Base-by-base conservation (phyloP, 1,139 yeast species). In the Yamadazyma kanchanaburiensis region DNA sequence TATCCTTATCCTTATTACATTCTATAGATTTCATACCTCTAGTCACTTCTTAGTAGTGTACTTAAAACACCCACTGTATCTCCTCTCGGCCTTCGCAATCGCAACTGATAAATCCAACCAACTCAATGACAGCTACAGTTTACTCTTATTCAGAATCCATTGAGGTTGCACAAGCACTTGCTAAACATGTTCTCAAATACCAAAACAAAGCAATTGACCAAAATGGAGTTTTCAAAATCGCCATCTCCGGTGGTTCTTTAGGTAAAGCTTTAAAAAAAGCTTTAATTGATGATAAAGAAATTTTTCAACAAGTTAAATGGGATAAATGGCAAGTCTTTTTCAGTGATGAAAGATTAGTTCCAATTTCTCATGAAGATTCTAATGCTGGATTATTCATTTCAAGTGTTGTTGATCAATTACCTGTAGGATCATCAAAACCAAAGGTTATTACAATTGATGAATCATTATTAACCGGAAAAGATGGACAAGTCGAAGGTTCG, bases 231-330 rank as follows among this genome's bases (percentile, higher is more conserved):
- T 89, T 89, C 60, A 75, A 74, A 43, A 69, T 89, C 39, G 96
- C 96, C 14, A 70, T 89, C 27, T 81, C 94, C 34, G 97, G 96
- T 24, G 97, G 97, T 2, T 86, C 95, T 4, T 67, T 88, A 45
- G 86, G 89, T 16, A 80, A 82, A 46, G 86, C 79, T 3, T 70
- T 89, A 51, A 76, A 80, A 42, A 65, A 67, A 32, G 91, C 89
- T 2, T 69, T 89, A 40, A 69, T 86, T 34, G 78, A 76, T 39
- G 72, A 84, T 48, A 32, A 55, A 18, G 63, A 57, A n/a, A 53
- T 70, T 26, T 62, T 67, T 6, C 37, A 60, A 1, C 59, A 69
- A 33, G 71, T 79, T 21, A 43, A 77, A 46, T 81, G 88, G 88
- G 59, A 60, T 33, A 69, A 77, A 46, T 81, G 88, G 88, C 72